phyloP scores from a whole-genome alignment of 768 basidiomycete genomes.

The Rhizopogon salebrosus region DNA sequence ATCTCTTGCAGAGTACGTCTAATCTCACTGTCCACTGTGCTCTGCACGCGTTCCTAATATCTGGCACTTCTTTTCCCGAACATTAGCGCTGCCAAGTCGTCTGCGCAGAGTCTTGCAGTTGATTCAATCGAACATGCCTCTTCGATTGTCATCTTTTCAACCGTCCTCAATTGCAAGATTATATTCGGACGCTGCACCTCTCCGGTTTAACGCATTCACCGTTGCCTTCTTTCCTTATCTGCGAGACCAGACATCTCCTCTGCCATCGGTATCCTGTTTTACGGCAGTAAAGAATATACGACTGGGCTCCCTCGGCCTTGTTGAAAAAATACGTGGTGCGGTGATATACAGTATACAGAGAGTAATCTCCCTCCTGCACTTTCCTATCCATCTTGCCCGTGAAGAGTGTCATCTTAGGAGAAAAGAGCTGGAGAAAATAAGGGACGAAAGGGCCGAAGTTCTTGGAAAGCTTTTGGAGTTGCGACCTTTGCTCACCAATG shows the following conservation, averaged over 20 bases:
- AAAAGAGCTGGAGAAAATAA: conserved; percentile 51
- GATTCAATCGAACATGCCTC: conserved; percentile 39
- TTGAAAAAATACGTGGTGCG: conserved; percentile 6
- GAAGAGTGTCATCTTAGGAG: conserved; percentile 67
- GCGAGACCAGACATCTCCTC: conserved; percentile 23
- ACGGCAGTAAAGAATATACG: conserved; percentile 2
- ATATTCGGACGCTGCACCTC: conserved; percentile 39
- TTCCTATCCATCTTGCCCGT: conserved; percentile 58
- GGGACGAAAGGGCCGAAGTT: conserved; percentile 62
- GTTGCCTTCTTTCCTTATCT: conserved; percentile 67
- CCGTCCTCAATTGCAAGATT: conserved; percentile 43
- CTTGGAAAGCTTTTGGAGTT: conserved; percentile 60
- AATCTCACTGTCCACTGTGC: neutral
- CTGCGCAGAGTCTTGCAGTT: conserved; percentile 31
- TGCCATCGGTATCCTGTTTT: conserved; percentile 10
- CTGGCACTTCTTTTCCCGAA: neutral
- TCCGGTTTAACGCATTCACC: conserved; percentile 48
- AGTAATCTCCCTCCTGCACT: conserved; percentile 14
- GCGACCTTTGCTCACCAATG: conserved; percentile 39
- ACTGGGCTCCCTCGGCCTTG: conserved; percentile 3
- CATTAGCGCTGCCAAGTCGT: conserved; percentile 23
- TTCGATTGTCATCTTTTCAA: conserved; percentile 41
- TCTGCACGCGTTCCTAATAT: neutral
- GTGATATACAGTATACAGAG: conserved; percentile 10
- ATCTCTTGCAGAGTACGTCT: conserved; percentile 74